These are phyloP conservation scores for Wallemia mellicola DNA, from an alignment of 1,284 basidiomycete genomes.

Conservation along the genomic window DNA sequence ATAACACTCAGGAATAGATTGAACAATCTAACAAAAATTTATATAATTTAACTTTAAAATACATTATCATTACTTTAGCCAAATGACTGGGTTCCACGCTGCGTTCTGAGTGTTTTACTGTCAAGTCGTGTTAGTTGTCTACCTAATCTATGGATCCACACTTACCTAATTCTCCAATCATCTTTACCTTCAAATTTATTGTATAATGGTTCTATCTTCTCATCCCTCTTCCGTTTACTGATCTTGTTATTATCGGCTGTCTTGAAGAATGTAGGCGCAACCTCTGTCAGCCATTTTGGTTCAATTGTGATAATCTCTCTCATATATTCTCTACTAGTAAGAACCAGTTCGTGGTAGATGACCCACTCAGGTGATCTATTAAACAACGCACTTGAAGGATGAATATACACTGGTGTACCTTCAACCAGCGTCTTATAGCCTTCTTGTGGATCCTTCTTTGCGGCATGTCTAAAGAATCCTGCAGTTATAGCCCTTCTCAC, in stretches of 20 bases:
- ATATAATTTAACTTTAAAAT: too few relatives aligned
- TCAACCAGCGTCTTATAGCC: constrained; percentile 98
- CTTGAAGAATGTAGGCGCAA: constrained; percentile 92
- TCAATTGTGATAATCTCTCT: constrained; percentile 88
- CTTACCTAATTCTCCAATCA: constrained; percentile 31
- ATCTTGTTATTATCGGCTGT: constrained; percentile 86
- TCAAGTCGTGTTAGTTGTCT: neutral
- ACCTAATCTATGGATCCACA: neutral
- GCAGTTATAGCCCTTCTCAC: constrained; percentile 89
- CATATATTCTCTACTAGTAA: constrained; percentile 67
- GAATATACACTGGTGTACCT: constrained; percentile 88
- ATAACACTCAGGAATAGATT: too few relatives aligned
- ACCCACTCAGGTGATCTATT: constrained; percentile 62
- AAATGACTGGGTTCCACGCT: neutral
- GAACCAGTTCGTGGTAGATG: constrained; percentile 42
- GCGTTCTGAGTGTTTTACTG: neutral
- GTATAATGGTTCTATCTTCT: constrained; percentile 80
- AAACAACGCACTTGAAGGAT: constrained; percentile 88
- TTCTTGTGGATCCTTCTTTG: constrained; percentile 51
- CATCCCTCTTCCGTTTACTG: constrained; percentile 82
- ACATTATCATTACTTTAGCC: neutral
- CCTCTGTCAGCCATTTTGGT: constrained; percentile 94
- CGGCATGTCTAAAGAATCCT: constrained; percentile 82
- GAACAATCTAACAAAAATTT: too few relatives aligned
- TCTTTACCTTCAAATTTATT: constrained; percentile 62